Evolutionary conservation across 345 rosid genomes (phyloP).

Genomic region (Dovyalis caffra): DNA sequence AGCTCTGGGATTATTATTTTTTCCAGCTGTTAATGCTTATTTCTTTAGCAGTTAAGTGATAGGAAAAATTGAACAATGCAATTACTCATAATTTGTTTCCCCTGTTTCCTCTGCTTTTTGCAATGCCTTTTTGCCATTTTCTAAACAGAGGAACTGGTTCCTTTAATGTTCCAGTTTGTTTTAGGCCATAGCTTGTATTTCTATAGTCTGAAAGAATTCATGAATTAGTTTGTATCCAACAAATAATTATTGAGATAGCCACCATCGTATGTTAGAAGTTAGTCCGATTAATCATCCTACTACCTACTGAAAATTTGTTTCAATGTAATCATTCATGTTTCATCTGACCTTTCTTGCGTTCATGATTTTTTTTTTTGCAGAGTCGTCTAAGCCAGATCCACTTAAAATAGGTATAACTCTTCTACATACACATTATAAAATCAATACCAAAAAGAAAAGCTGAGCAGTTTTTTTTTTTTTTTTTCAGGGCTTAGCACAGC

Average conservation of each 20-base stretch:
- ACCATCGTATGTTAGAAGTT: no score
- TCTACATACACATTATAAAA: not conserved
- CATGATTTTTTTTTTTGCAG: conserved; percentile 27
- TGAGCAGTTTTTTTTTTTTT: not conserved
- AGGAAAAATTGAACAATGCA: not conserved
- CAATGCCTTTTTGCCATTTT: not conserved
- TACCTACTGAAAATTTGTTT: no score
- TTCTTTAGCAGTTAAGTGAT: not conserved
- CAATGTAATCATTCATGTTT: not conserved
- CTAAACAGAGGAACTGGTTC: no score
- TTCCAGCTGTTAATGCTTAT: no score
- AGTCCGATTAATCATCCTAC: not conserved
- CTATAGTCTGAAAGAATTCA: not conserved
- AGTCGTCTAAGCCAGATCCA: not conserved
- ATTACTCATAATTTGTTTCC: not conserved
- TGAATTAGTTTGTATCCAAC: not conserved
- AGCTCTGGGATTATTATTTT: not conserved
- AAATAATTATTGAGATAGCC: not conserved
- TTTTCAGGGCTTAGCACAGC: conserved; percentile 41
- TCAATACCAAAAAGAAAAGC: not conserved
- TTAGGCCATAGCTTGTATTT: no score
- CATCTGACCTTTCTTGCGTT: conserved; percentile 20
- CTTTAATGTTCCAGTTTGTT: no score
- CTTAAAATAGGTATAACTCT: conserved; percentile 28
- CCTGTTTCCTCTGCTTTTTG: not conserved